Percentiles rank a stretch among this genome's conserved stretches.
These are phyloP conservation scores for Phytophthora citrophthora DNA, from an alignment of 352 stramenopile species.

Conservation along the genomic window DNA sequence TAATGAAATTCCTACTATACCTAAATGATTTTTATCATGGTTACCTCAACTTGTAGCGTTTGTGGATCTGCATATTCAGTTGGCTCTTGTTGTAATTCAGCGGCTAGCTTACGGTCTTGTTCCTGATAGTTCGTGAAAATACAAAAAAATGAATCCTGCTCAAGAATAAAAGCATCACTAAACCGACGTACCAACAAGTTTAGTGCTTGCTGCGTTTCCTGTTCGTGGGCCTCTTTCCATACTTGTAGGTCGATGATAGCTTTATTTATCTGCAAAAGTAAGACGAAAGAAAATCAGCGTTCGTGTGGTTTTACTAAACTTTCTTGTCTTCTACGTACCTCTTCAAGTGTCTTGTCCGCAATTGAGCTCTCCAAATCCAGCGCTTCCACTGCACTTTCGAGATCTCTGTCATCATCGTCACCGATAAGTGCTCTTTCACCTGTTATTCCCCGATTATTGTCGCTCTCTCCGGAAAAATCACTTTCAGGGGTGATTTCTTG, in stretches of 20 bases:
- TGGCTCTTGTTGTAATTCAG: not conserved
- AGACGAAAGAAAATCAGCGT: no score
- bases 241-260: constrained; percentile 43
- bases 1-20: not conserved
- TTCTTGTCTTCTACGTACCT: constrained; percentile 30
- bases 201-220: constrained; percentile 32
- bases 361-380: constrained; percentile 39
- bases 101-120: not conserved
- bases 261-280: constrained; percentile 45
- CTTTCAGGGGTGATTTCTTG: constrained; percentile 19
- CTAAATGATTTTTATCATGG: not conserved
- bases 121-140: constrained; percentile 10
- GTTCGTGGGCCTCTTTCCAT: constrained; percentile 49
- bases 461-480: constrained; percentile 1
- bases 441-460: constrained; percentile 20
- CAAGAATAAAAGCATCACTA: no score
- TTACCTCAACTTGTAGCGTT: constrained; percentile 22
- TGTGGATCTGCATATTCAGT: constrained; percentile 7
- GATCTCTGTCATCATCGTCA: constrained; percentile 47
- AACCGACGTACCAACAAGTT: constrained; percentile 34
- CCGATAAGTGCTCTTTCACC: constrained; percentile 21
- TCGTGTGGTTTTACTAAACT: not conserved
- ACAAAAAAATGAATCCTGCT: no score
- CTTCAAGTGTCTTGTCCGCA: constrained; percentile 45
- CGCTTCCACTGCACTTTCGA: constrained; percentile 43